Conservation (phyloP, 495 filamentous ascomycete genomes). For the Lindgomyces ingoldianus region DNA sequence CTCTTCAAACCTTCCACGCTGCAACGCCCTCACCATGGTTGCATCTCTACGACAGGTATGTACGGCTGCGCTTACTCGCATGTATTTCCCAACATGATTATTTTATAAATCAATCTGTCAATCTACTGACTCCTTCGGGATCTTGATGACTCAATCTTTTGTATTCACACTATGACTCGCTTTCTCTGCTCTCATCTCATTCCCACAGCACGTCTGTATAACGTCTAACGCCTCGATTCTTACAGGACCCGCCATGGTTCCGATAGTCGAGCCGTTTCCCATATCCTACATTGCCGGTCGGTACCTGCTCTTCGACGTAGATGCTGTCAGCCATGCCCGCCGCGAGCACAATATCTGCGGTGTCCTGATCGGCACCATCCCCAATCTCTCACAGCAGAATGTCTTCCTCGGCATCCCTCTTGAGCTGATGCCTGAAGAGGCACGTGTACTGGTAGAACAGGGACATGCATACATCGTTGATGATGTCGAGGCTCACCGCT, state of each 20-base stretch:
- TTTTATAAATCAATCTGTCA: conserved; percentile 76
- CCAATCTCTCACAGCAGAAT: conserved; percentile 92
- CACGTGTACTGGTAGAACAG: conserved; percentile 76
- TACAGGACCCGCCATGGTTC: neutral
- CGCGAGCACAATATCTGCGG: conserved; percentile 82
- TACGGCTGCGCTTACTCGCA: neutral
- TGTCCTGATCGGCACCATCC: conserved; percentile 81
- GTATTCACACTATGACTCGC: conserved; percentile 44
- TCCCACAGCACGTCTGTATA: neutral
- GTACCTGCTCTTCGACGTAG: conserved; percentile 86
- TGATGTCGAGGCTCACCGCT: conserved; percentile 66
- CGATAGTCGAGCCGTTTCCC: conserved; percentile 60
- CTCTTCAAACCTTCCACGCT: neutral
- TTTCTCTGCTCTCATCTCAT: neutral
- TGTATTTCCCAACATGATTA: conserved; percentile 69
- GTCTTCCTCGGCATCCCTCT: conserved; percentile 86
- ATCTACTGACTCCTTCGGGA: conserved; percentile 66
- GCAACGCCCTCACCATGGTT: conserved; percentile 19
- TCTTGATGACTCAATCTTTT: conserved; percentile 41
- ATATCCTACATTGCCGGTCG: conserved; percentile 79
- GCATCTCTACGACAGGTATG: conserved; percentile 21
- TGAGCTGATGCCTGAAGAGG: conserved; percentile 90
- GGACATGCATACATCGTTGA: conserved; percentile 77
- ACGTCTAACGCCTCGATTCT: neutral
- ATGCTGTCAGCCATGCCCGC: conserved; percentile 76